Percentiles rank a stretch among this genome's conserved stretches.
Evolutionary conservation across 257 asterid genomes (phyloP).

Genomic region (Solanum chilense): DNA sequence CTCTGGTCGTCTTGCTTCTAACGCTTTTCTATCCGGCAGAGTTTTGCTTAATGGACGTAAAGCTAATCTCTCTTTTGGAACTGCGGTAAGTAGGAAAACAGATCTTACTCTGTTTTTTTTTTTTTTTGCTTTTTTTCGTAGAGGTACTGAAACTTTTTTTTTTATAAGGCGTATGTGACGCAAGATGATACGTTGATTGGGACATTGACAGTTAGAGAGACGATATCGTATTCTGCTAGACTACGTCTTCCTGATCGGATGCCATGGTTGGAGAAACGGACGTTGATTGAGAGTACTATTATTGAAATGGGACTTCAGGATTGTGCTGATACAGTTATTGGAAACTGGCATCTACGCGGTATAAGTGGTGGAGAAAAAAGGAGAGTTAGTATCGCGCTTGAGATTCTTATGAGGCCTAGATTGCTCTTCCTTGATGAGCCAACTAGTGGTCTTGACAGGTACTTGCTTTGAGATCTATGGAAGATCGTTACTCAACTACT

Average conservation of each 20-base stretch:
- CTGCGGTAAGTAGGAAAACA: conserved; percentile 50
- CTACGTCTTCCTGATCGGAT: conserved; percentile 76
- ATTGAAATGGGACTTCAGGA: conserved; percentile 98
- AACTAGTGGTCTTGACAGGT: conserved; percentile 98
- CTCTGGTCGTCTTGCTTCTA: conserved; percentile 82
- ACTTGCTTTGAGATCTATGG: background rate
- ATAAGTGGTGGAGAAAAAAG: conserved; percentile 91
- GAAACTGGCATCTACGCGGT: conserved; percentile 96
- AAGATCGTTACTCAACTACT: background rate
- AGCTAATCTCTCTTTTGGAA: conserved; percentile 80
- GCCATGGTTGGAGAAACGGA: conserved; percentile 69
- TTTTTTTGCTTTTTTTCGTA: background rate
- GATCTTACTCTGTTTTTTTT: background rate
- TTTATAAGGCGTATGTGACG: conserved; percentile 74
- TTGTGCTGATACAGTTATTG: conserved; percentile 91
- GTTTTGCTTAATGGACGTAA: conserved; percentile 84
- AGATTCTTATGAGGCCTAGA: conserved; percentile 88
- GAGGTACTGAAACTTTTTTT: background rate
- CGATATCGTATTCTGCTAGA: conserved; percentile 74
- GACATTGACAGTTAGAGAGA: conserved; percentile 84
- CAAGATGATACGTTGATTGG: conserved; percentile 96
- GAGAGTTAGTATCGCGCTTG: conserved; percentile 91
- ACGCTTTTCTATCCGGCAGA: conserved; percentile 75
- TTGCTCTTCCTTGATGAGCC: conserved; percentile 94
- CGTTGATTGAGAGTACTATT: conserved; percentile 82